phyloP scores from a whole-genome alignment of 2,329 filamentous ascomycete species.

The Fusarium penzigii region DNA sequence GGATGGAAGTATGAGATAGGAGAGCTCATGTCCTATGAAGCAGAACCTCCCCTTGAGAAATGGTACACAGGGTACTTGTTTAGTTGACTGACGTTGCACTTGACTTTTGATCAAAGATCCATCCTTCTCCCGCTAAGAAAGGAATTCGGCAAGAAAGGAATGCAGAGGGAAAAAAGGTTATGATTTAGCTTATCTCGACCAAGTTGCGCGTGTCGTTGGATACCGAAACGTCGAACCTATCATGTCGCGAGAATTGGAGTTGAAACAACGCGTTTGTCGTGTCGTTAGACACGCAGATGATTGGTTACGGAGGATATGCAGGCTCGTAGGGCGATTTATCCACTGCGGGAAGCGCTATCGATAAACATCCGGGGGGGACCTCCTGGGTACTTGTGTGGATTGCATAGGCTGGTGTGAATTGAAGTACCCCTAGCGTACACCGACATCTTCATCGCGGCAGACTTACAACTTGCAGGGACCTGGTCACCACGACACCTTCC shows the following conservation, averaged over 20 bases:
- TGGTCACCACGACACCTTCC: conserved; percentile 7
- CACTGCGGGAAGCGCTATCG: conserved; percentile 29
- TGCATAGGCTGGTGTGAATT: too few species aligned
- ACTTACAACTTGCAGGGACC: conserved; percentile 8
- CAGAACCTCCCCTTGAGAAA: too few species aligned
- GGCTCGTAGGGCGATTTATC: conserved; percentile 14
- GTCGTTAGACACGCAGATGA: conserved; percentile 21
- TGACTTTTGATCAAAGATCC: too few species aligned
- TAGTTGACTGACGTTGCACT: too few species aligned
- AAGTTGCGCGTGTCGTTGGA: conserved; percentile 5
- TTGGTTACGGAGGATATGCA: conserved; percentile 25
- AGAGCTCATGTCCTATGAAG: too few species aligned
- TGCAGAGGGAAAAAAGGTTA: too few species aligned
- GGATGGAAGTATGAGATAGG: too few species aligned
- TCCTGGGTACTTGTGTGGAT: conserved; percentile 7
- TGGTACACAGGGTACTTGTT: too few species aligned
- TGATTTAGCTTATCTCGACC: neutral
- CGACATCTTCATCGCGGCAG: conserved; percentile 15
- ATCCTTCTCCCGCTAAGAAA: too few species aligned
- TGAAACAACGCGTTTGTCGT: conserved; percentile 28
- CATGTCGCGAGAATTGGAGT: conserved; percentile 14
- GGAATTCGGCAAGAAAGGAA: too few species aligned
- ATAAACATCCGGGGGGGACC: conserved; percentile 25
- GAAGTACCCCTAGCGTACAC: conserved; percentile 23
- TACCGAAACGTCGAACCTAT: conserved; percentile 11